Evolutionary conservation across 257 asterid species (phyloP), one percentile per base, ranked within the genome.

Genomic region (Nicotiana tabacum): DNA sequence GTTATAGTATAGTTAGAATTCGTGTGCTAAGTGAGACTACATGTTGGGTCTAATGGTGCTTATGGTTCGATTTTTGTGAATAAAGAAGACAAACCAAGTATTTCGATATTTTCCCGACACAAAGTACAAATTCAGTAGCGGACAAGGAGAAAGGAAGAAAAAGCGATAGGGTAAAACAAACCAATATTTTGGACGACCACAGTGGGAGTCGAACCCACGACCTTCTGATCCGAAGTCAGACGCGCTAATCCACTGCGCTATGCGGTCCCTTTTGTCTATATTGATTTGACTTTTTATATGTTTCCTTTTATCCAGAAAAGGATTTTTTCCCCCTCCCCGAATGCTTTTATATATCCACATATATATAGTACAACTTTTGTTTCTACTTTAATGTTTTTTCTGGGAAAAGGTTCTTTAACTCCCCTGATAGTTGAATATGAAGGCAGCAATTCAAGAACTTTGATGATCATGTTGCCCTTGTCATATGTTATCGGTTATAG

Each of bases 171-270:
- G 3, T 6, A 62, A 0, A 66, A 13, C 7, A 15, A 13, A 15
- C 6, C 18, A 11, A 11, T 3, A 1, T 3, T 46, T 46, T 27
- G 5, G 12, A 0, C 90, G 98, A 96, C 98, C 99, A 94, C 97
- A 96, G 98, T 96, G 98, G 99, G 98, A 96, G 99, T 94, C 98
- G 97, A 96, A 96, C 97, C 98, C 98, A 94, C 98, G 97, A 94
- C 98, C 98, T 96, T 93, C 91, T 96, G 98, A 96, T 96, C 98
- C 97, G 98, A 96, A 94, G 98, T 96, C 99, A 96, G 92, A 94
- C 98, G 97, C 99, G 98, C 98, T 94, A 96, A 96, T 94, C 99
- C 98, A 94, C 99, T 92, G 98, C 98, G 98, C 98, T 93, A 96
- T 94, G 98, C 97, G 97, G 97, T 92, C 99, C 6, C 15, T 27